A percentile compares a stretch with the other conserved stretches of the same genome.
Conservation (phyloP, 306 rosid genomes). For the Canavalia gladiata region DNA sequence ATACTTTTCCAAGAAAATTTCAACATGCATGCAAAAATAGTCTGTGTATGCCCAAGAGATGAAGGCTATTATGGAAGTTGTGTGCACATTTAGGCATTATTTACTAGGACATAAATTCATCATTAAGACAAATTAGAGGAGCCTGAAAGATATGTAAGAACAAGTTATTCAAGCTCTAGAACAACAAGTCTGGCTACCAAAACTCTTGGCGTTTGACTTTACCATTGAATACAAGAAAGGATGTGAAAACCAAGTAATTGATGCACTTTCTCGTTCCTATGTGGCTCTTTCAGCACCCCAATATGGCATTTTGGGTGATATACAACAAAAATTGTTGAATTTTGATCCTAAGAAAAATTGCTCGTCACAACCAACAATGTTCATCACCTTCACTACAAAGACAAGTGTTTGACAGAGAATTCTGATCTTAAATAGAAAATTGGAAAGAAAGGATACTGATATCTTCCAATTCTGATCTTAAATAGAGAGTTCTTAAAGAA, state of each 20-base stretch:
- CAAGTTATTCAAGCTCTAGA: not conserved
- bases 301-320: not conserved
- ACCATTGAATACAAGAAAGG: not conserved
- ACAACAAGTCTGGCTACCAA: not conserved
- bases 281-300: not conserved
- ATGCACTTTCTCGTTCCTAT: not conserved
- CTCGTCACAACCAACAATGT: too few species aligned
- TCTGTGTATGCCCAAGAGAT: not conserved
- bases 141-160: too few species aligned
- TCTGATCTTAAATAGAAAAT: too few species aligned
- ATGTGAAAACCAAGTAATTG: not conserved
- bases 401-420: too few species aligned
- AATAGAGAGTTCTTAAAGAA: too few species aligned
- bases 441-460: too few species aligned
- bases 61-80: not conserved
- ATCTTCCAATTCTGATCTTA: too few species aligned
- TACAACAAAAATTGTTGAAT: too few species aligned
- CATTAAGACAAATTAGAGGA: not conserved
- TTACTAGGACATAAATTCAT: not conserved
- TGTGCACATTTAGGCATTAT: not conserved
- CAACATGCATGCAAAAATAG: not conserved
- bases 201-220: not conserved
- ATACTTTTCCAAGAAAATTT: not conserved
- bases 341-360: too few species aligned
- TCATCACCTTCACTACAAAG: too few species aligned